Percentiles rank a stretch among this genome's conserved stretches.
Evolutionary conservation across 192 early-diverging fungal genomes (phyloP).

Genomic region (Spinellus fusiger): DNA sequence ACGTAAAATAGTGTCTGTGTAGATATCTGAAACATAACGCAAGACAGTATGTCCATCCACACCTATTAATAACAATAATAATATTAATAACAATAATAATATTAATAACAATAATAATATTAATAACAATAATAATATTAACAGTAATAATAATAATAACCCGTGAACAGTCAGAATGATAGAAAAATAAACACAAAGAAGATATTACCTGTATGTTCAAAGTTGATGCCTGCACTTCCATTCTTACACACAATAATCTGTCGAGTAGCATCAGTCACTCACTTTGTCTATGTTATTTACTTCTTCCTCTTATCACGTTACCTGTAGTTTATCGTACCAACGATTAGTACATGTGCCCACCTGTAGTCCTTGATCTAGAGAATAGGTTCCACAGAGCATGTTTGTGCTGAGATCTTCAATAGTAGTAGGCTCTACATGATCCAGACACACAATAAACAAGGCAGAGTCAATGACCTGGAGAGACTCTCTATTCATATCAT

Average conservation of each 20-base stretch:
- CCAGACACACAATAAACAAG: slow-evolving; percentile 71
- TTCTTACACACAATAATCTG: slow-evolving; percentile 66
- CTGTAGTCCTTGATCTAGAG: slow-evolving; percentile 38
- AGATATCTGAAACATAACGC: slow-evolving; percentile 46
- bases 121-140: slow-evolving; percentile 27
- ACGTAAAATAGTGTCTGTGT: slow-evolving; percentile 43
- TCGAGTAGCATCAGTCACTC: not conserved
- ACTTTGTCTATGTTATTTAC: not conserved
- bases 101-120: not conserved
- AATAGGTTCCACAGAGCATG: slow-evolving; percentile 45
- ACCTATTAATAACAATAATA: slow-evolving; percentile 16
- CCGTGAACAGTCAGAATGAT: not conserved
- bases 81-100: not conserved
- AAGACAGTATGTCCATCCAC: slow-evolving; percentile 50
- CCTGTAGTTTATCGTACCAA: slow-evolving; percentile 79
- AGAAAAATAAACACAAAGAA: slow-evolving; percentile 25
- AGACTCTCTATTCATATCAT: slow-evolving; percentile 47
- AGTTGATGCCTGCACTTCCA: slow-evolving; percentile 85
- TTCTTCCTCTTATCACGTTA: slow-evolving; percentile 10
- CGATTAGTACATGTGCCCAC: slow-evolving; percentile 60
- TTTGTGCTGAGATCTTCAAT: slow-evolving; percentile 36
- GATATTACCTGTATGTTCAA: slow-evolving; percentile 67
- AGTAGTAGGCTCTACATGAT: slow-evolving; percentile 51
- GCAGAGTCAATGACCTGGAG: slow-evolving; percentile 62
- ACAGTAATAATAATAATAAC: not conserved